Base-by-base conservation (phyloP, 1,284 basidiomycete species). In the Trichosporon sp. region DNA sequence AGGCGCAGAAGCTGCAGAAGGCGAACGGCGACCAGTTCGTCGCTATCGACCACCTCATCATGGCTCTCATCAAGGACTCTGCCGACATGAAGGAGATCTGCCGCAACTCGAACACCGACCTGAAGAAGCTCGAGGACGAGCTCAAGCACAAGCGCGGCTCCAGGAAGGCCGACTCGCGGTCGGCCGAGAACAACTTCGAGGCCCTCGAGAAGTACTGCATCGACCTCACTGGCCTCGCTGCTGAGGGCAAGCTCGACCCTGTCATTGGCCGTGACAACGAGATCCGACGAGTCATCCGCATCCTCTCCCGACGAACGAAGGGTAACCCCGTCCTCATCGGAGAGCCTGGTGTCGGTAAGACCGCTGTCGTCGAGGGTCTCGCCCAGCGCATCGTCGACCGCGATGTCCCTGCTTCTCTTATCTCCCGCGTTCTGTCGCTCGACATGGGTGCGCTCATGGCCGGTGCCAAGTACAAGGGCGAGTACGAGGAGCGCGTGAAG, bases 401-500 rank as follows among this genome's bases (percentile, higher is more conserved):
- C 67, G 94, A 98, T 82, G 94, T 98, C 5, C 95, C 95, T 29
- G 92, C 92, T n/a, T 89, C 87, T 70, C 87, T 97, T 31, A 86
- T 97, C 66, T 89, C 89, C 42, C 88, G 92, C 34, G 86, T 98
- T n/a, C 92, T 89, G 77, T 76, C 82, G 11, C 78, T 85, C 64
- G 95, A 98, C 81, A 92, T 98, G 89, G 96, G 94, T 74, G 92
- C 95, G 0, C 87, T 98, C 70, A 96, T 95, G 91, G 93, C 95
- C 6, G 94, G 96, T 66, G 95, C 85, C 44, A 95, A 93, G 82
- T 96, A 93, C 86, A 94, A 93, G 82, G 95, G 95, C 70, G 94
- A 98, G 84, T 99, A 95, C 83, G 96, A 99, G 84, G 96, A 99
- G 81, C 91, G 96, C 63, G 89, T 98, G 84, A 98, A 98, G 84